These are phyloP conservation scores for Suhomyces choctaworum DNA, from an alignment of 1,139 yeast species.

Conservation along the genomic window DNA sequence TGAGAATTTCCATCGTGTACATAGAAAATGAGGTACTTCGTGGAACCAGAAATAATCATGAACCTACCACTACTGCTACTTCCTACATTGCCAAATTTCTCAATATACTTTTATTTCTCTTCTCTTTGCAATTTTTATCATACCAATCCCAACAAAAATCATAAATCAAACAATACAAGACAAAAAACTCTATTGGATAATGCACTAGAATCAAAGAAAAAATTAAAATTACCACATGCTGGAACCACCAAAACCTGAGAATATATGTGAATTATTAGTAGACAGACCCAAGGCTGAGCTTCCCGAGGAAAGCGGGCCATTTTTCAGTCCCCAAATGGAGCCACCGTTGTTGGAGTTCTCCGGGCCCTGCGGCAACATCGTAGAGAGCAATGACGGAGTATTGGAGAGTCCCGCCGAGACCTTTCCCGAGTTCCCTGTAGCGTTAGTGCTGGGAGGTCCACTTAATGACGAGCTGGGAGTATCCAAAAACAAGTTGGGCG, in stretches of 20 bases:
- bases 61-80: no score
- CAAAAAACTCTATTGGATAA: constrained; percentile 3
- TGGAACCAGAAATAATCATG: no score
- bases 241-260: constrained; percentile 19
- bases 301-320: constrained; percentile 11
- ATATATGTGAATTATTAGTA: constrained; percentile 11
- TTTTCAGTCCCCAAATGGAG: constrained; percentile 19
- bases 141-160: constrained; percentile 5
- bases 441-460: constrained; percentile 3
- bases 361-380: constrained; percentile 11
- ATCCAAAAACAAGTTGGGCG: constrained; percentile 28
- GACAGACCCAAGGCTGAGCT: constrained; percentile 13
- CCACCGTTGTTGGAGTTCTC: constrained; percentile 8
- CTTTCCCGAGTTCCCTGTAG: constrained; percentile 3
- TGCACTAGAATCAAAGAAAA: constrained; percentile 3
- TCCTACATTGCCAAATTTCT: no score
- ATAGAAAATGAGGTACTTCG: no score
- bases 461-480: constrained; percentile 16
- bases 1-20: no score
- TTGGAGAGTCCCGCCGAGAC: constrained; percentile 12
- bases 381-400: constrained; percentile 14
- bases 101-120: no score
- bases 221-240: constrained; percentile 16
- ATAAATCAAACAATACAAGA: constrained; percentile 12
- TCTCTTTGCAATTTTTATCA: no score